Evolutionary conservation across 805 yeast genomes (phyloP).

Genomic region (Nematodospora valgi): DNA sequence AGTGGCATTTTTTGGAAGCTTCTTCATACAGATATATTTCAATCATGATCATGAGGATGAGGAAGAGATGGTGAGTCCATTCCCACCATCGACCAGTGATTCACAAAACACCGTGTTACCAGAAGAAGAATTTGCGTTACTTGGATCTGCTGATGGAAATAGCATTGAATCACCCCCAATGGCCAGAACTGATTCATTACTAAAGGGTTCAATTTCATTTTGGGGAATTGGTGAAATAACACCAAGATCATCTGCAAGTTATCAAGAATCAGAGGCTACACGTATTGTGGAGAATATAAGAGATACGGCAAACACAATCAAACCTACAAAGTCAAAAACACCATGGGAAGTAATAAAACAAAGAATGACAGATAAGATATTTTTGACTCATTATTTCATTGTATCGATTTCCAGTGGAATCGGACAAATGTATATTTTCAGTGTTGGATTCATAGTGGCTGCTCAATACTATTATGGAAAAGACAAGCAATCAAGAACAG

Average conservation of each 20-base stretch:
- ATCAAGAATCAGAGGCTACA: neutral
- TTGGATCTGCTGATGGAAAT: slow-evolving; percentile 4
- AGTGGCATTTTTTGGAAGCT: slow-evolving; percentile 41
- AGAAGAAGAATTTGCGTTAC: slow-evolving; percentile 2
- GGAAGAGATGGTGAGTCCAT: slow-evolving; percentile 1
- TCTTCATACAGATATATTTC: slow-evolving; percentile 40
- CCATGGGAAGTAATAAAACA: slow-evolving; percentile 18
- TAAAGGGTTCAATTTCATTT: slow-evolving; percentile 35
- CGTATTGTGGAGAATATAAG: slow-evolving; percentile 10
- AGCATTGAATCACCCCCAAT: slow-evolving; percentile 3
- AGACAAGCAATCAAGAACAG: slow-evolving; percentile 1
- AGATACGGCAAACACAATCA: slow-evolving; percentile 2
- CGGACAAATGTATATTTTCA: slow-evolving; percentile 70
- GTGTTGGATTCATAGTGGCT: slow-evolving; percentile 68
- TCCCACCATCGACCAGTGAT: slow-evolving; percentile 1
- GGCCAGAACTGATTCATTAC: slow-evolving; percentile 9
- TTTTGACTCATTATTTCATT: slow-evolving; percentile 51
- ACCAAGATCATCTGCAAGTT: slow-evolving; percentile 15
- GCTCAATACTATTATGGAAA: slow-evolving; percentile 34
- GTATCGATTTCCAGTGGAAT: slow-evolving; percentile 57
- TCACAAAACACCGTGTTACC: neutral
- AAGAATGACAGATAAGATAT: slow-evolving; percentile 26
- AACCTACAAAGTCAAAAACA: neutral
- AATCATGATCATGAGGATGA: slow-evolving; percentile 17
- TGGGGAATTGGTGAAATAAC: slow-evolving; percentile 40